These are phyloP conservation scores for Phanerodontia chrysosporium DNA, from an alignment of 768 basidiomycete species.

Conservation along the genomic window DNA sequence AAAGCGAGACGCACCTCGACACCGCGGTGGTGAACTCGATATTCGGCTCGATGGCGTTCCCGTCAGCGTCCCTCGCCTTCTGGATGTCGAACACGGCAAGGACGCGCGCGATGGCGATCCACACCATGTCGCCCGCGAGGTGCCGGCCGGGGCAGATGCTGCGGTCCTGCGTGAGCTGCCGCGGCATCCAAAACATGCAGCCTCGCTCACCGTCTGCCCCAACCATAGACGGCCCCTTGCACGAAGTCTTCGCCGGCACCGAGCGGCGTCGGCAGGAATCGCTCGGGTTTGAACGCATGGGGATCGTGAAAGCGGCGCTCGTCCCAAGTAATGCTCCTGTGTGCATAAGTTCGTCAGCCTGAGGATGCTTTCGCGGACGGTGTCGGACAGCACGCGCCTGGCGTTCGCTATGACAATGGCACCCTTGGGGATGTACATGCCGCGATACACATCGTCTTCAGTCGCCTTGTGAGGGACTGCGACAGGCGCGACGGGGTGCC, in stretches of 20 bases:
- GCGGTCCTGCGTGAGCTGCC: neutral
- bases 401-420: slow-evolving; percentile 37
- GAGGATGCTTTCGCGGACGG: neutral
- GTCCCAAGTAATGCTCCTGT: slow-evolving; percentile 18
- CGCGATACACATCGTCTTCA: slow-evolving; percentile 38
- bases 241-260: slow-evolving; percentile 1
- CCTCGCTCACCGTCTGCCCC: slow-evolving; percentile 7
- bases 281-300: slow-evolving; percentile 19
- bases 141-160: slow-evolving; percentile 22
- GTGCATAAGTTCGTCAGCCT: neutral
- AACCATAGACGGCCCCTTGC: slow-evolving; percentile 7
- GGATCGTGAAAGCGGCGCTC: slow-evolving; percentile 29
- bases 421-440: slow-evolving; percentile 39
- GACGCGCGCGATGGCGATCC: slow-evolving; percentile 16
- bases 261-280: slow-evolving; percentile 3
- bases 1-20: neutral
- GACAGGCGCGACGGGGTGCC: slow-evolving; percentile 22
- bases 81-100: slow-evolving; percentile 18
- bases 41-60: neutral
- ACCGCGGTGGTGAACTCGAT: neutral
- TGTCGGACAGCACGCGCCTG: slow-evolving; percentile 22
- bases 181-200: neutral
- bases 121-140: slow-evolving; percentile 19
- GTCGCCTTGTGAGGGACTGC: slow-evolving; percentile 36
- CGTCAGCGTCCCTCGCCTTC: neutral